phyloP scores from a whole-genome alignment of 768 basidiomycete genomes.

The Cyathus striatus region DNA sequence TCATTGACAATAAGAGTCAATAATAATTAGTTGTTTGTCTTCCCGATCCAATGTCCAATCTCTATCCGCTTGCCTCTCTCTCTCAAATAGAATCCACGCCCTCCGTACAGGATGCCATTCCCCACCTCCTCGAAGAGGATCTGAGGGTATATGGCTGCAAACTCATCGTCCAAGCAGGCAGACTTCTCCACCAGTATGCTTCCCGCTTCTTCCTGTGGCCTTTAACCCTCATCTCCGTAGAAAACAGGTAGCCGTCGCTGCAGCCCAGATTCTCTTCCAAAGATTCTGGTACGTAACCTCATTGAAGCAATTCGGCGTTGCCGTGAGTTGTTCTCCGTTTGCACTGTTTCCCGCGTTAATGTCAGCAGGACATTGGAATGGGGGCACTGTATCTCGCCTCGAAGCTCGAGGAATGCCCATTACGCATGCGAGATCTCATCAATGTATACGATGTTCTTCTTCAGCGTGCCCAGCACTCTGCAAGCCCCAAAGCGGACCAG shows the following conservation, averaged over 20 bases:
- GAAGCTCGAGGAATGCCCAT: constrained; percentile 87
- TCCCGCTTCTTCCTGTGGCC: constrained; percentile 1
- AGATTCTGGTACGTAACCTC: constrained; percentile 96
- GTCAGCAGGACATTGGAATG: constrained; percentile 75
- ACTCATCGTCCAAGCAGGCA: constrained; percentile 91
- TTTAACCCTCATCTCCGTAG: constrained; percentile 26
- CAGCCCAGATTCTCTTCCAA: constrained; percentile 94
- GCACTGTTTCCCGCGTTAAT: constrained; percentile 2
- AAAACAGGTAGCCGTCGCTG: constrained; percentile 95
- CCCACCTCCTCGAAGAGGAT: constrained; percentile 79
- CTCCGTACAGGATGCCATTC: constrained; percentile 78
- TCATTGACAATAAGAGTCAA: background rate
- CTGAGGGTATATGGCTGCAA: constrained; percentile 89
- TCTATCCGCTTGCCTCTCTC: constrained; percentile 82
- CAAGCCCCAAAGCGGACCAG: constrained; percentile 26
- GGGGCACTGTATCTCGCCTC: constrained; percentile 86
- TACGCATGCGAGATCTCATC: constrained; percentile 90
- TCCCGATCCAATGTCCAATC: constrained; percentile 20
- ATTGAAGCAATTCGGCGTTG: constrained; percentile 91
- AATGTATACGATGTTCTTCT: constrained; percentile 89
- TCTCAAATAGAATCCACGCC: constrained; percentile 77
- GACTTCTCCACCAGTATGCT: constrained; percentile 82
- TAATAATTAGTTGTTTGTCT: background rate
- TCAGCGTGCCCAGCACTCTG: constrained; percentile 61
- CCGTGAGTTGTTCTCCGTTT: constrained; percentile 45